phyloP scores from a whole-genome alignment of 2,329 filamentous ascomycete genomes.

The Neoascochyta sp. region DNA sequence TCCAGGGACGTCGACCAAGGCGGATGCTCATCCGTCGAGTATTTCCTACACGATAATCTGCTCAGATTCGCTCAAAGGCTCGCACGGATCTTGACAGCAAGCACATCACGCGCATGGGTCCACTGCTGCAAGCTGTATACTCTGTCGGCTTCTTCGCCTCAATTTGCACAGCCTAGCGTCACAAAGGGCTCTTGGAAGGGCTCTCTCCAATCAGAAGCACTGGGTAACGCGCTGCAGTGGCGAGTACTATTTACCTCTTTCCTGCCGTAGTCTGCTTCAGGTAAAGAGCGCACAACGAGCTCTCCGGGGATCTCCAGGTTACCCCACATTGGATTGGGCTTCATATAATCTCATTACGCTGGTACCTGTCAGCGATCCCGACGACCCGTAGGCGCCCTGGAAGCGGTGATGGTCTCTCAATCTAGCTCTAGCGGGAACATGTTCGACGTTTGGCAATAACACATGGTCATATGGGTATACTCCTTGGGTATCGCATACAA shows the following conservation, averaged over 20 bases:
- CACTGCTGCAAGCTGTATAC: background rate
- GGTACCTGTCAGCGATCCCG: conserved; percentile 24
- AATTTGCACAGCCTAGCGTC: background rate
- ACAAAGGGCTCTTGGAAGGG: conserved; percentile 1
- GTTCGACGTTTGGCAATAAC: conserved; percentile 16
- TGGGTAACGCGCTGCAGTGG: conserved; percentile 17
- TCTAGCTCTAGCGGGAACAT: conserved; percentile 12
- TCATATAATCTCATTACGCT: conserved; percentile 36
- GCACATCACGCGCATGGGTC: conserved; percentile 1
- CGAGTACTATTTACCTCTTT: conserved; percentile 8
- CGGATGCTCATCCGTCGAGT: no score
- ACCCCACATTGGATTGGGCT: conserved; percentile 28
- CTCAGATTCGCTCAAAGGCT: no score
- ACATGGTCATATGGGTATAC: conserved; percentile 15
- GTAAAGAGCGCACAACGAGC: conserved; percentile 28
- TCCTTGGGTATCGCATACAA: conserved; percentile 11
- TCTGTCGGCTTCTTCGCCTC: background rate
- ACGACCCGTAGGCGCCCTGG: conserved; percentile 26
- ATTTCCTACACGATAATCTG: no score
- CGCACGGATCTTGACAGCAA: no score
- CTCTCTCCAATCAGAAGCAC: conserved; percentile 13
- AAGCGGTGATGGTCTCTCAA: conserved; percentile 16
- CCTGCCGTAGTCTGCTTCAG: conserved; percentile 23
- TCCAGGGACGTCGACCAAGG: no score
- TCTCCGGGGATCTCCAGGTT: conserved; percentile 33